Percentiles rank a stretch among this genome's conserved stretches.
These are phyloP conservation scores for Curvularia lunata DNA, from an alignment of 2,329 filamentous ascomycete species.

Conservation along the genomic window DNA sequence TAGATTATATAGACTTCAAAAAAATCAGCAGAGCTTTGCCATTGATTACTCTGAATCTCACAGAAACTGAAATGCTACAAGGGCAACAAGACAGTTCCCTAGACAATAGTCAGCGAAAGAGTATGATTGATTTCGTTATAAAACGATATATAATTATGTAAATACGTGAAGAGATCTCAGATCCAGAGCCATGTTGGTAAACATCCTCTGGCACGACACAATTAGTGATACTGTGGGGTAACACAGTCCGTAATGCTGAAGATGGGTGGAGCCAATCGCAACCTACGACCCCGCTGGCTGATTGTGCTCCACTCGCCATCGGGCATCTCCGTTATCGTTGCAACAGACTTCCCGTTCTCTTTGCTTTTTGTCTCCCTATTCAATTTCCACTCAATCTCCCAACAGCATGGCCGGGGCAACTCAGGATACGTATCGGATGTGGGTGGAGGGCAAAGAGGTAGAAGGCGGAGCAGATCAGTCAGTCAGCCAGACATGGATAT, in stretches of 20 bases:
- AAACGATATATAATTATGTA: neutral
- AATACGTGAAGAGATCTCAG: neutral
- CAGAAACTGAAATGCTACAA: neutral
- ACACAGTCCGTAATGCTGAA: constrained; percentile 1
- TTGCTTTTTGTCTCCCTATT: neutral
- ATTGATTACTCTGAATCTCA: neutral
- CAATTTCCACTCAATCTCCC: neutral
- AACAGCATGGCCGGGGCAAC: constrained; percentile 16
- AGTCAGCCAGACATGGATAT: constrained; percentile 39
- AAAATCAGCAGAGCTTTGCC: neutral
- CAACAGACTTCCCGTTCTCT: constrained; percentile 6
- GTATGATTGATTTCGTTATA: neutral
- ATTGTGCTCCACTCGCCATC: constrained; percentile 29
- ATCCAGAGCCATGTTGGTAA: neutral
- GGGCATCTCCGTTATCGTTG: constrained; percentile 27
- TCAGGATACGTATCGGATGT: constrained; percentile 41
- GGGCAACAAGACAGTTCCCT: neutral
- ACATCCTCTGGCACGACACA: neutral
- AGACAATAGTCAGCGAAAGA: neutral
- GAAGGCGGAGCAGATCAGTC: constrained; percentile 56
- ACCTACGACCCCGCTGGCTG: constrained; percentile 24
- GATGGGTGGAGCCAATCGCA: constrained; percentile 3
- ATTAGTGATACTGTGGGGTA: constrained; percentile 1
- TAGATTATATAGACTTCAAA: neutral
- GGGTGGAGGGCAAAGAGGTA: constrained; percentile 53